Conservation (phyloP, 179 eudicot genomes). For the Beta corolliflora region DNA sequence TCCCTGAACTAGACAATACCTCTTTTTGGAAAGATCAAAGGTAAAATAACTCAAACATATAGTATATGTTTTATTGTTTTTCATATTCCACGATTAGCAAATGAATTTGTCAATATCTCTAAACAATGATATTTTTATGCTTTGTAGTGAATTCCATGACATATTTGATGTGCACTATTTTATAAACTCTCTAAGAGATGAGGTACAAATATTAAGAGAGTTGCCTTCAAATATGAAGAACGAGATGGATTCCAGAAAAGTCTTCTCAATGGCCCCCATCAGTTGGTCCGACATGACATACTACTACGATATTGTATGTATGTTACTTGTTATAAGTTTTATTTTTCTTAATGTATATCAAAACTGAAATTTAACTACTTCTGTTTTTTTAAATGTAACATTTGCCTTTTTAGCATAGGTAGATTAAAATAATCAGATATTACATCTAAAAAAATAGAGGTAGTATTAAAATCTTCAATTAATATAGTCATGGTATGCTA, state of each 20-base stretch:
- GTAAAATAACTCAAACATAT: conserved; percentile 3
- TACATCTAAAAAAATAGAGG: no score
- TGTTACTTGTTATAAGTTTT: not conserved
- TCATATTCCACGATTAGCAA: not conserved
- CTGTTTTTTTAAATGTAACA: no score
- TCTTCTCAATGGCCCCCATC: conserved; percentile 39
- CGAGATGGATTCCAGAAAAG: conserved; percentile 19
- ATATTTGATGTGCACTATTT: conserved; percentile 42
- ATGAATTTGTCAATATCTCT: not conserved
- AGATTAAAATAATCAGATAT: no score
- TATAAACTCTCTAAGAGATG: conserved; percentile 35
- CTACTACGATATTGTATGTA: conserved; percentile 28
- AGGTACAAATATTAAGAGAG: conserved; percentile 34
- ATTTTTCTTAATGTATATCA: no score
- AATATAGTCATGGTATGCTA: no score
- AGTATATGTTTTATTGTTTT: no score
- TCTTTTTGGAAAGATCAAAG: conserved; percentile 46
- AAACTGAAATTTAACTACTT: no score
- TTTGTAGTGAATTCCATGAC: conserved; percentile 38
- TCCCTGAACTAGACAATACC: conserved; percentile 42
- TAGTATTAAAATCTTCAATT: no score
- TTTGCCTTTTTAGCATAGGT: no score
- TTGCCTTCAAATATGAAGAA: conserved; percentile 31
- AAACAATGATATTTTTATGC: not conserved
- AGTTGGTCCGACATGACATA: conserved; percentile 45